phyloP scores from a whole-genome alignment of 441 rosid genomes.

The Populus hybrid region DNA sequence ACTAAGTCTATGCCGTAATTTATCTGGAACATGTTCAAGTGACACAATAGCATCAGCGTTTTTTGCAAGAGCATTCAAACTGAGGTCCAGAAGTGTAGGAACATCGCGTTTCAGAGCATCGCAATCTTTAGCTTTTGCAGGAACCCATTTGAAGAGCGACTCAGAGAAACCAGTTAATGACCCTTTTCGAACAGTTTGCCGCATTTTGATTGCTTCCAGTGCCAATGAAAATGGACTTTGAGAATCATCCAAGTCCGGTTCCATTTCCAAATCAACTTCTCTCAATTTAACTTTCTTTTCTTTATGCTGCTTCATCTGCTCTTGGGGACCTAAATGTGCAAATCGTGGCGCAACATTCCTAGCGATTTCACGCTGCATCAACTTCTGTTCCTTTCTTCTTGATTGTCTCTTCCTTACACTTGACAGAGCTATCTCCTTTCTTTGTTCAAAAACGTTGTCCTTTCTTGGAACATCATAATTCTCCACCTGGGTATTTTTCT shows the following conservation, averaged over 20 bases:
- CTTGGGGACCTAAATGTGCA: constrained; percentile 12
- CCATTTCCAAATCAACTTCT: not conserved
- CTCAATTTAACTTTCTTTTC: not conserved
- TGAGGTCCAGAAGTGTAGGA: constrained; percentile 33
- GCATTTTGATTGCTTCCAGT: constrained; percentile 27
- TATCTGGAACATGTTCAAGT: constrained; percentile 38
- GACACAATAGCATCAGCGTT: constrained; percentile 34
- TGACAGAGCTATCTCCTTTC: not conserved
- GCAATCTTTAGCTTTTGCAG: not conserved
- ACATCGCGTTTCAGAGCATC: not conserved
- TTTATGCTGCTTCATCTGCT: not conserved
- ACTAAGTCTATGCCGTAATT: constrained; percentile 32
- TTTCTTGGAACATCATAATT: not conserved
- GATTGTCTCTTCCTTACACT: not conserved
- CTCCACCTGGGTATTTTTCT: not conserved
- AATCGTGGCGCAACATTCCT: constrained; percentile 10
- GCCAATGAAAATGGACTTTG: constrained; percentile 26
- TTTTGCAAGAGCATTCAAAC: constrained; percentile 29
- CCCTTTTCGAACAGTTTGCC: constrained; percentile 9
- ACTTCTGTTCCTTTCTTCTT: constrained; percentile 4
- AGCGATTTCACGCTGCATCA: constrained; percentile 12
- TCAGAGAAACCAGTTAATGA: not conserved
- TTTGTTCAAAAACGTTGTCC: not conserved
- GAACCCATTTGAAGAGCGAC: constrained; percentile 26
- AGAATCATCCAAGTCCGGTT: constrained; percentile 6